Base-by-base conservation (phyloP, 164 flowering plant genomes). In the Saururus chinensis region DNA sequence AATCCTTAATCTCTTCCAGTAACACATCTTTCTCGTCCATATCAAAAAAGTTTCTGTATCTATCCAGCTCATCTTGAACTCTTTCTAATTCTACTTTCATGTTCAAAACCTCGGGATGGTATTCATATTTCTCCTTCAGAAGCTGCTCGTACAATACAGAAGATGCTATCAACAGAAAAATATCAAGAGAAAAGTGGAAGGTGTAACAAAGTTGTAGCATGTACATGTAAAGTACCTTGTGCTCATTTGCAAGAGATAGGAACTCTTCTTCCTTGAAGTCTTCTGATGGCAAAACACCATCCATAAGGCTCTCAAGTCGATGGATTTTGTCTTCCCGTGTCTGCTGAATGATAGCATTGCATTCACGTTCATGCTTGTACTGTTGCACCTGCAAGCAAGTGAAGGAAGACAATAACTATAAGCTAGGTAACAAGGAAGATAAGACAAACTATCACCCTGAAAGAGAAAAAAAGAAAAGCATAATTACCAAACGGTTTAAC, bases 311-410 rank as follows among this genome's bases (percentile, higher is more conserved):
- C 72, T 93, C 96, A 66, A 93, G 96, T 40, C 96, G 92, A 59
- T 78, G 60, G 58, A 93, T 95, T 75, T 91, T 95, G 73, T 95
- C 99, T 68, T 95, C 99, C 63, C 93, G 72, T 51, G 82, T 84
- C 72, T 83, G 96, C 57, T 79, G 81, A 60, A 91, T 86, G 9
- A 91, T 81, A 19, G 88, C 83, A 71, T 83, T 88, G 79, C 99
- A 95, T 71, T 95, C 99, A 59, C 97, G 83, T 76, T 95, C 99
- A 76, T 95, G 99, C 73, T 81, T 95, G 73, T 88, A 88, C 66
- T 91, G 99, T 65, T 91, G 95, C 19, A 91, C 87, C 99, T 95
- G 84, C 53, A 25, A 51, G 56, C 19, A 30, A 30, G 37, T 30
- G 37, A 30, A 30, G 6, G 37, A 30, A 6, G 37, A 30, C 37